Conservation (phyloP, 2,329 filamentous ascomycete genomes). For the Fusarium sp. region DNA sequence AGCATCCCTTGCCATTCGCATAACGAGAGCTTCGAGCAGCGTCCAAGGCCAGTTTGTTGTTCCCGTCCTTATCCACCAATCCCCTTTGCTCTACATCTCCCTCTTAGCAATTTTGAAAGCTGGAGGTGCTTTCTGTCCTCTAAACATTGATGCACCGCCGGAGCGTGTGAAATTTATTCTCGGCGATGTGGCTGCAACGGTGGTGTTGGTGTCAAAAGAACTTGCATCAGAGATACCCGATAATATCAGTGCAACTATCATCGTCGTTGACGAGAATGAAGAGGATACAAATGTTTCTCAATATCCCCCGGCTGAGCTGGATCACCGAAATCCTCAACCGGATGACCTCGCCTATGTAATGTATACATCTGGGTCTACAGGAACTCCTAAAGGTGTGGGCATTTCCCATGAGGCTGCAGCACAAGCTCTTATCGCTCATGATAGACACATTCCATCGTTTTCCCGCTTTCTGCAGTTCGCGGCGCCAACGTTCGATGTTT, state of each 20-base stretch:
- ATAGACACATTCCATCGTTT: constrained; percentile 82
- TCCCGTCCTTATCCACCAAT: constrained; percentile 84
- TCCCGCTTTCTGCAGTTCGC: constrained; percentile 91
- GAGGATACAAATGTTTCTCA: constrained; percentile 1
- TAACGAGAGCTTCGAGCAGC: constrained; percentile 50
- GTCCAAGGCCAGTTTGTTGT: constrained; percentile 66
- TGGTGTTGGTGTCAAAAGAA: constrained; percentile 75
- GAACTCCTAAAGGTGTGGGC: constrained; percentile 88
- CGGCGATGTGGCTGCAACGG: constrained; percentile 77
- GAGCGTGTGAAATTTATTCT: constrained; percentile 87
- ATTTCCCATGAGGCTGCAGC: constrained; percentile 85
- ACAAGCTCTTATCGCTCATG: constrained; percentile 86
- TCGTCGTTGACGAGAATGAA: constrained; percentile 56
- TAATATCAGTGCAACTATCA: constrained; percentile 51
- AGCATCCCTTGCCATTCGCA: constrained; percentile 67
- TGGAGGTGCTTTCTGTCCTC: constrained; percentile 87
- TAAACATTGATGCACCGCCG: constrained; percentile 82
- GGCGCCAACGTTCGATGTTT: constrained; percentile 93
- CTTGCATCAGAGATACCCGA: constrained; percentile 59
- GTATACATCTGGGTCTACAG: constrained; percentile 94
- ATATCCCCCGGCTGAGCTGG: constrained; percentile 1
- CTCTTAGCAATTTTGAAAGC: constrained; percentile 84
- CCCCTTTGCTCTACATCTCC: constrained; percentile 81
- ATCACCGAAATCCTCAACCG: constrained; percentile 44
- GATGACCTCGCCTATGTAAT: constrained; percentile 84